Conservation (phyloP, 2,329 filamentous ascomycete genomes). For the Chrysoporthe austroafricana region DNA sequence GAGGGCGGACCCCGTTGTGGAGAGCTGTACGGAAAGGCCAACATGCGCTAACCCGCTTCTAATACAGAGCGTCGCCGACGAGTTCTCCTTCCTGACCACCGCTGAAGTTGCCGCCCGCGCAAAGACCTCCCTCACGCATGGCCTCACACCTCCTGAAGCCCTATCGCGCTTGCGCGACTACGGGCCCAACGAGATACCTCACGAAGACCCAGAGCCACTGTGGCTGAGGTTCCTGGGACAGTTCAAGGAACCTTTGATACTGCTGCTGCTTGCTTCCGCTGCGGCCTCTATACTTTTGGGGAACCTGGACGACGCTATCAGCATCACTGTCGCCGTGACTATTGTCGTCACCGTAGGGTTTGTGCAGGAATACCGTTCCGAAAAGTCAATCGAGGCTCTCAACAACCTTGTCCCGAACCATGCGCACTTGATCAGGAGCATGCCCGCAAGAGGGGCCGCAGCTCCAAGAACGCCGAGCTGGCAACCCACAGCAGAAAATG, state of each 20-base stretch:
- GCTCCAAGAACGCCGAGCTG: conserved; percentile 48
- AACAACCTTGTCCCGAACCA: conserved; percentile 94
- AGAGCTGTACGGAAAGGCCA: background rate
- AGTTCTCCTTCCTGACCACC: conserved; percentile 70
- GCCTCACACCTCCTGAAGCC: conserved; percentile 81
- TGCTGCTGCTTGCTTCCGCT: conserved; percentile 88
- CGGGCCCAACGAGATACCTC: conserved; percentile 92
- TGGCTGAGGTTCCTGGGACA: conserved; percentile 96
- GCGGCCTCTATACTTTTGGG: conserved; percentile 87
- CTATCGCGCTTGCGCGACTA: conserved; percentile 77
- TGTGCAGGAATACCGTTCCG: conserved; percentile 94
- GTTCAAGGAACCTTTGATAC: conserved; percentile 93
- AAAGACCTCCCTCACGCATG: conserved; percentile 80
- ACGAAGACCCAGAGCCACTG: conserved; percentile 89
- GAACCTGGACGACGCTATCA: conserved; percentile 92
- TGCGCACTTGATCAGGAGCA: conserved; percentile 83
- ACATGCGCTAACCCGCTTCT: conserved; percentile 16
- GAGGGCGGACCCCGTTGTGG: conserved; percentile 29
- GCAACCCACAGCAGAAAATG: conserved; percentile 44
- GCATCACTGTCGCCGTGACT: conserved; percentile 92
- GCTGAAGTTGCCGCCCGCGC: conserved; percentile 78
- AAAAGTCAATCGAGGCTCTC: conserved; percentile 94
- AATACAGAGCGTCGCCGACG: conserved; percentile 58
- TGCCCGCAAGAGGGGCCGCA: conserved; percentile 42
- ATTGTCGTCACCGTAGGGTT: conserved; percentile 97